Percentiles rank a stretch among this genome's conserved stretches.
Conservation (phyloP, 2,329 filamentous ascomycete genomes). For the Colletotrichum phormii region DNA sequence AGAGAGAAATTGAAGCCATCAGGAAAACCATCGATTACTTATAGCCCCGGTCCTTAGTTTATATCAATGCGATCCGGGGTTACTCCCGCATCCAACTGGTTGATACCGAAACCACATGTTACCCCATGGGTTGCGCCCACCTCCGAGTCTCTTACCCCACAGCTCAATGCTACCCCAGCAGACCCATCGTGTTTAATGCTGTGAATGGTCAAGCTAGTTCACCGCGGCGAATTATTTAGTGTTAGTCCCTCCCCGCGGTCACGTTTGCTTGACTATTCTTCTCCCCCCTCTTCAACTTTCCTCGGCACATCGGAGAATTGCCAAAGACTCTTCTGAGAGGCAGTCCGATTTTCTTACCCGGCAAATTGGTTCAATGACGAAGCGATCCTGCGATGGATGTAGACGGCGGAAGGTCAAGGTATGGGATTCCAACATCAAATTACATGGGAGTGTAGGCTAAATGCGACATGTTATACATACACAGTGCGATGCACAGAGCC, state of each 20-base stretch:
- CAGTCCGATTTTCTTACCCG: too few relatives aligned
- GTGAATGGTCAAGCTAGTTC: background rate
- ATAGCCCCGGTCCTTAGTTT: background rate
- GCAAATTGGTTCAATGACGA: background rate
- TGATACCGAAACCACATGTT: constrained; percentile 8
- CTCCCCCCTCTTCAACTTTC: background rate
- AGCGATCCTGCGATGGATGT: constrained; percentile 31
- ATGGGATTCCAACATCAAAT: background rate
- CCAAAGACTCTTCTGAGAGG: too few relatives aligned
- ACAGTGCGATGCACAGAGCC: constrained; percentile 12
- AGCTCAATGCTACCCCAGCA: background rate
- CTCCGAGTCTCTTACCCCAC: background rate
- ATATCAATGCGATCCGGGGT: background rate
- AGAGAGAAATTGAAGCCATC: background rate
- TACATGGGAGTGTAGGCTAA: background rate
- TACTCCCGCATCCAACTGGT: background rate
- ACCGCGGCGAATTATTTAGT: constrained; percentile 2
- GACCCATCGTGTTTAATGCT: background rate
- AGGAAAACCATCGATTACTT: background rate
- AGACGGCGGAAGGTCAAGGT: constrained; percentile 33
- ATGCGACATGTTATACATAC: background rate
- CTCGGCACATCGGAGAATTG: constrained; percentile 21
- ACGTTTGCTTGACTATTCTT: background rate
- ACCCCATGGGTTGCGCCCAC: constrained; percentile 4
- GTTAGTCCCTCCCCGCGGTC: background rate